A percentile compares a stretch with the other conserved stretches of the same genome.
Evolutionary conservation across 177 flowering plant genomes (phyloP).

Genomic region (Vitis hybrid): DNA sequence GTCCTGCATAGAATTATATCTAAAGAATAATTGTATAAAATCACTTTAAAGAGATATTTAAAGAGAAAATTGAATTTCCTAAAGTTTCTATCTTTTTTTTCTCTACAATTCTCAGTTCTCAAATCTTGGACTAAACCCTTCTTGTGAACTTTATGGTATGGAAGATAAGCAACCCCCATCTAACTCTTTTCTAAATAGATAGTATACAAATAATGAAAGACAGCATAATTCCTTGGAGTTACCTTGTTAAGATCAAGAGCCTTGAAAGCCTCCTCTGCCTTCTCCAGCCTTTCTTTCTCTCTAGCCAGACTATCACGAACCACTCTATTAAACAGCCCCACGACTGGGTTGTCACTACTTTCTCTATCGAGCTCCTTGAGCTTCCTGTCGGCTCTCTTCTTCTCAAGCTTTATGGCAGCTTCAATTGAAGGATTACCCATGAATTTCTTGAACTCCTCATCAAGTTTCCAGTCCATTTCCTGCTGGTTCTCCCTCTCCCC

Average conservation of each 20-base stretch:
- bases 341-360: conserved; percentile 52
- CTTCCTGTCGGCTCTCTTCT: conserved; percentile 87
- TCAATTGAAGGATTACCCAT: conserved; percentile 98
- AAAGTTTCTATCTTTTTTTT: no score
- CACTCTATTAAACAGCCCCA: conserved; percentile 47
- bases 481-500: conserved; percentile 47
- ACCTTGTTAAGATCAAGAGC: conserved; percentile 96
- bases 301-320: conserved; percentile 57
- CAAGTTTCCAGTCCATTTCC: conserved; percentile 85
- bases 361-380: conserved; percentile 84
- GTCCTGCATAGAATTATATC: no score
- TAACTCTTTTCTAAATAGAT: no score
- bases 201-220: no score
- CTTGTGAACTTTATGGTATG: no score
- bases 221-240: not conserved
- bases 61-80: no score
- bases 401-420: conserved; percentile 94
- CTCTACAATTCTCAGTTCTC: no score
- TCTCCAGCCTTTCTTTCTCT: conserved; percentile 81
- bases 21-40: no score
- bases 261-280: conserved; percentile 78
- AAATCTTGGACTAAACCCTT: no score
- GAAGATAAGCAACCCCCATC: no score
- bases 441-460: conserved; percentile 92
- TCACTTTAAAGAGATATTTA: no score